Evolutionary conservation across 441 rosid species (phyloP).

Genomic region (Mallotus japonicus): DNA sequence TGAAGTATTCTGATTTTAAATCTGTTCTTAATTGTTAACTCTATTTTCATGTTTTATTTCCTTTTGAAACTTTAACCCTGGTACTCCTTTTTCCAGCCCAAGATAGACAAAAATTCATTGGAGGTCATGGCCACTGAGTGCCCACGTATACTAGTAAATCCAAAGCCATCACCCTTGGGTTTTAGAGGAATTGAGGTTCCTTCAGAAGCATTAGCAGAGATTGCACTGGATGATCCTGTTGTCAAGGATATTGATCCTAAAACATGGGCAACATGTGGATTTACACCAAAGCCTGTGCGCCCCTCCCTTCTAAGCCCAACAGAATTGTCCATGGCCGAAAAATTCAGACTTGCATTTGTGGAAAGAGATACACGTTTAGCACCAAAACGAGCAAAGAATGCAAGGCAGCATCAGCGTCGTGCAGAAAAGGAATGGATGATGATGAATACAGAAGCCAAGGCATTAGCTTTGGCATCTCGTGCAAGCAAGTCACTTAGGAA

Average conservation of each 20-base stretch:
- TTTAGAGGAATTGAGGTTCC: slow-evolving; percentile 57
- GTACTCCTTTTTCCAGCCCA: slow-evolving; percentile 50
- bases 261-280: slow-evolving; percentile 50
- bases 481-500: slow-evolving; percentile 49
- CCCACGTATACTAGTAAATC: slow-evolving; percentile 75
- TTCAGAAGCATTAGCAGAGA: slow-evolving; percentile 55
- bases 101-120: slow-evolving; percentile 57
- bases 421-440: slow-evolving; percentile 72
- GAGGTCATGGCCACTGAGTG: slow-evolving; percentile 61
- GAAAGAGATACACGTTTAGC: slow-evolving; percentile 85
- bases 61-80: neutral
- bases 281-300: slow-evolving; percentile 33
- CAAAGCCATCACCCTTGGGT: slow-evolving; percentile 61
- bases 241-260: slow-evolving; percentile 64
- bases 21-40: neutral
- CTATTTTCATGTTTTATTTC: neutral
- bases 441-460: slow-evolving; percentile 54
- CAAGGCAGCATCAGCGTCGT: slow-evolving; percentile 84
- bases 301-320: slow-evolving; percentile 31
- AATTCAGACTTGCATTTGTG: slow-evolving; percentile 74
- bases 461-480: slow-evolving; percentile 60
- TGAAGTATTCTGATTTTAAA: neutral
- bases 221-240: slow-evolving; percentile 51
- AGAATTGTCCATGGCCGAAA: slow-evolving; percentile 81
- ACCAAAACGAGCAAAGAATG: slow-evolving; percentile 90